These are phyloP conservation scores for Diplodia scrobiculata DNA, from an alignment of 2,329 filamentous ascomycete species.

Conservation along the genomic window DNA sequence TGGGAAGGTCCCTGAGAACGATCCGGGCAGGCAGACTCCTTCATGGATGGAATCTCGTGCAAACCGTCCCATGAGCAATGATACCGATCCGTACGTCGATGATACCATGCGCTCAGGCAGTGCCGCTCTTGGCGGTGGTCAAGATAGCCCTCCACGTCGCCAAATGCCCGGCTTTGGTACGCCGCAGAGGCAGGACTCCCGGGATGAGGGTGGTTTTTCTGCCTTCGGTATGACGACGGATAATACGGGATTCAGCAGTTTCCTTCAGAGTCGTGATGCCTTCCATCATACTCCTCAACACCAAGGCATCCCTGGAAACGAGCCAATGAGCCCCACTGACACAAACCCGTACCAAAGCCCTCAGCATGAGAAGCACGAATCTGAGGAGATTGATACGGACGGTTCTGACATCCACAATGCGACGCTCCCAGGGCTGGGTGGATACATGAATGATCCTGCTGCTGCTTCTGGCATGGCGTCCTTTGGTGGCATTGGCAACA, in stretches of 20 bases:
- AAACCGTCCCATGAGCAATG: constrained; percentile 58
- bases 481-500: constrained; percentile 60
- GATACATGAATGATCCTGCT: constrained; percentile 55
- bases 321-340: constrained; percentile 76
- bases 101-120: constrained; percentile 67
- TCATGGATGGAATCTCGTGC: constrained; percentile 55
- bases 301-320: constrained; percentile 56
- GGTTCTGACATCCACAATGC: constrained; percentile 57
- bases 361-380: constrained; percentile 69
- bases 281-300: constrained; percentile 58
- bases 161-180: constrained; percentile 49
- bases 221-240: constrained; percentile 63
- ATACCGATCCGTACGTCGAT: constrained; percentile 69
- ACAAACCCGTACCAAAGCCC: constrained; percentile 97
- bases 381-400: constrained; percentile 61
- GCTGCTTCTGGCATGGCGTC: constrained; percentile 47
- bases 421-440: constrained; percentile 56
- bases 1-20: constrained; percentile 57
- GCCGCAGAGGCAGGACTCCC: constrained; percentile 52
- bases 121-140: constrained; percentile 72
- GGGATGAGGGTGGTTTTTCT: constrained; percentile 62
- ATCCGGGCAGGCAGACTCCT: constrained; percentile 51
- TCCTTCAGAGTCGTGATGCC: constrained; percentile 58
- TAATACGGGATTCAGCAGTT: constrained; percentile 59
- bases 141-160: constrained; percentile 63